Base-by-base conservation (phyloP, 306 rosid species). In the Cicer bijugum region DNA sequence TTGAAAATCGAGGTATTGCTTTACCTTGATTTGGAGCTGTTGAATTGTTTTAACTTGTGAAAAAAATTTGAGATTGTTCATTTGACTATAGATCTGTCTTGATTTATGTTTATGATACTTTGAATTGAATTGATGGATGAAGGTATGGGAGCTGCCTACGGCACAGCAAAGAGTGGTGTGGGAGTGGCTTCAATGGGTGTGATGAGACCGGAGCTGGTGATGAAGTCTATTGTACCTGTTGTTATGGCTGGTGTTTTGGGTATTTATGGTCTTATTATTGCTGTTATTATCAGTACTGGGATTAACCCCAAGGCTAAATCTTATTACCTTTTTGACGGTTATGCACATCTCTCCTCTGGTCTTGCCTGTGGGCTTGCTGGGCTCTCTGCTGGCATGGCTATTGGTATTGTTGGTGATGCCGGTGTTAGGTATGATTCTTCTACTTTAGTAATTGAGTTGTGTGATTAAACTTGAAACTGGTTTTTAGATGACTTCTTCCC, bases 181-280 rank as follows among this genome's bases (percentile, higher is more conserved):
- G 97, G 97, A 16, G 97, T 90, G 84, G 97, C 97, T 28, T 90
- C 97, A 0, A 90, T 90, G 97, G 97, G 97, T 52, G 93, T 88
- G 84, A 90, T 90, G 97, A 88, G 97, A 88, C 97, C 97, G 10
- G 97, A 90, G 86, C 61, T 90, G 80, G 97, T 90, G 70, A 90
- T 90, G 97, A 90, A 90, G 80, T 90, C 97, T 67, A 90, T 90
- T 74, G 97, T 90, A 43, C 97, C 97, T 0, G 97, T 90, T 67
- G 97, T 90, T 79, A 90, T 90, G 97, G 97, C 97, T 84, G 97
- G 97, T 59, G 97, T 90, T 44, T 84, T 91, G 93, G 97, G 97
- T 86, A 91, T 91, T 69, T 91, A 91, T 74, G 97, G 97, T 42
- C 93, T 91, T 65, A 91, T 91, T 77, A 88, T 91, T 82, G 97